Conservation (phyloP, 305 asterid genomes). For the Solanum aculeatissimum region DNA sequence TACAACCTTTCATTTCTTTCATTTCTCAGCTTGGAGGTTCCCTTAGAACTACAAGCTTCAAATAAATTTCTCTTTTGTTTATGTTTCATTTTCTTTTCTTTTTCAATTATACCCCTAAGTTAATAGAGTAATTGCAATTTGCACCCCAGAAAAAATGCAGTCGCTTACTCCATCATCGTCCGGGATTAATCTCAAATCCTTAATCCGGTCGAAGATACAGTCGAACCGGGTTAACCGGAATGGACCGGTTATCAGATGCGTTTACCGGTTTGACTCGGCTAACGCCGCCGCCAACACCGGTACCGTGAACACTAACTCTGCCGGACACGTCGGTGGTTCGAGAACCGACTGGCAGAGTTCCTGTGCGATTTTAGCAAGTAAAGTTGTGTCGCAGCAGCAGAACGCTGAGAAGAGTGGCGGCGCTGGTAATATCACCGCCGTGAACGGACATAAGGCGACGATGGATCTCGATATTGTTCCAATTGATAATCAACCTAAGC, state of each 20-base stretch:
- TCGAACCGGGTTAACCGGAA: conserved; percentile 7
- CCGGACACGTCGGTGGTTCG: conserved; percentile 10
- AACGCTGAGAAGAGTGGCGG: conserved; percentile 38
- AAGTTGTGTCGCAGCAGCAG: conserved; percentile 55
- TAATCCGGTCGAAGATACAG: conserved; percentile 1
- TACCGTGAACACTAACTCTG: conserved; percentile 8
- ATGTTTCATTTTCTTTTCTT: neutral
- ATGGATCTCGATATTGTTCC: conserved; percentile 15
- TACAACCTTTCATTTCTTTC: neutral
- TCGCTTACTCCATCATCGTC: conserved; percentile 27
- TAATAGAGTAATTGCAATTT: neutral
- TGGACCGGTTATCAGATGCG: conserved; percentile 14
- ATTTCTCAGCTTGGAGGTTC: conserved; percentile 39
- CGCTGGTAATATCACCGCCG: conserved; percentile 36
- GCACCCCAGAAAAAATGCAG: conserved; percentile 23
- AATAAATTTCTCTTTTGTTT: neutral
- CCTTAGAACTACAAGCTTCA: conserved; percentile 33
- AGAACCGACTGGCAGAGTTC: conserved; percentile 88
- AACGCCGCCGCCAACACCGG: conserved; percentile 2
- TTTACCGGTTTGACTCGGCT: conserved; percentile 23
- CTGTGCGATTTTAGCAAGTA: conserved; percentile 80
- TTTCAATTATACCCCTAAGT: neutral
- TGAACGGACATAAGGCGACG: conserved; percentile 38
- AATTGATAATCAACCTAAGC: conserved; percentile 26
- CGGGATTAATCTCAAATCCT: conserved; percentile 13